These are phyloP conservation scores for Xylaria digitata DNA, from an alignment of 2,329 filamentous ascomycete species.

Conservation along the genomic window DNA sequence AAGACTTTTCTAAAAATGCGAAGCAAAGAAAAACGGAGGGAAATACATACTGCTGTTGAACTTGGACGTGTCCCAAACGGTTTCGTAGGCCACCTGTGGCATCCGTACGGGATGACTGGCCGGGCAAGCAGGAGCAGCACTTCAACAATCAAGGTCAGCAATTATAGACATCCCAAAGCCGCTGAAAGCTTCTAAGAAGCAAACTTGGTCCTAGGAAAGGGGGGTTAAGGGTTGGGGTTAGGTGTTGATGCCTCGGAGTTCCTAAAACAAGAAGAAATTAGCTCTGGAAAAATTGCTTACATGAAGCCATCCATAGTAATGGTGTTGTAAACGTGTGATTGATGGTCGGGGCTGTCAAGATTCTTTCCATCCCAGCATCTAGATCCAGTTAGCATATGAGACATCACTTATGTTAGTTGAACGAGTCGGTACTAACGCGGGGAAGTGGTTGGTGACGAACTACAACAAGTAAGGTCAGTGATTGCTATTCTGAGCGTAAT, in stretches of 20 bases:
- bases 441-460: constrained; percentile 55
- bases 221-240: too few species aligned
- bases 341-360: constrained; percentile 43
- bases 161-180: too few species aligned
- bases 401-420: background rate
- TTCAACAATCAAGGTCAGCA: too few species aligned
- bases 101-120: constrained; percentile 49
- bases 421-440: constrained; percentile 43
- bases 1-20: background rate
- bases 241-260: too few species aligned
- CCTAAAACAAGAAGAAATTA: too few species aligned
- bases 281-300: background rate
- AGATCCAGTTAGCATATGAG: constrained; percentile 20
- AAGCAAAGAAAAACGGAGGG: background rate
- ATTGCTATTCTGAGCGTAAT: background rate
- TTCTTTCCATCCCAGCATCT: constrained; percentile 43
- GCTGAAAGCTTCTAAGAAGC: too few species aligned
- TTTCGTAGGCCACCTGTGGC: constrained; percentile 52
- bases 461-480: constrained; percentile 3
- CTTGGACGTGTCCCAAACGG: constrained; percentile 56
- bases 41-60: constrained; percentile 49
- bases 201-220: too few species aligned
- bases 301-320: constrained; percentile 37
- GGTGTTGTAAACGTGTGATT: constrained; percentile 46
- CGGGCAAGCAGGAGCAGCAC: constrained; percentile 45